A percentile compares a stretch with the other conserved stretches of the same genome.
These are phyloP conservation scores for Penicillium crustosum DNA, from an alignment of 2,329 filamentous ascomycete species.

Conservation along the genomic window DNA sequence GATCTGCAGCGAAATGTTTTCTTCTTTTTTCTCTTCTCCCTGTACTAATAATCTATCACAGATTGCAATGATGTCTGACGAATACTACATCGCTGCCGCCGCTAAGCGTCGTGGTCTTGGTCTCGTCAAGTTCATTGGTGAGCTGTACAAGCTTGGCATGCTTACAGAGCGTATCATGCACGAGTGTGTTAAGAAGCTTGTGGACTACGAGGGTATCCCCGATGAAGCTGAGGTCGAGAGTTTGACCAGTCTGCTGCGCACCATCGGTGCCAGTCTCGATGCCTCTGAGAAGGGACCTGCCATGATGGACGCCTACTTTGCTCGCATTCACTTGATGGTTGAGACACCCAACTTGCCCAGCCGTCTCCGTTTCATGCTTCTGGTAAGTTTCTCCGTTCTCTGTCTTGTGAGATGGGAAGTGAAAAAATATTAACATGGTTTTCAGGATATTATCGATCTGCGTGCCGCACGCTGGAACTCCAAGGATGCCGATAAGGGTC, in stretches of 20 bases:
- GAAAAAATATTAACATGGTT: constrained; percentile 9
- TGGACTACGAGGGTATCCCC: constrained; percentile 89
- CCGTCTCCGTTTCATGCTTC: constrained; percentile 91
- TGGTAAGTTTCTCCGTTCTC: constrained; percentile 50
- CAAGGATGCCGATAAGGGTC: constrained; percentile 89
- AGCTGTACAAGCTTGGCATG: constrained; percentile 98
- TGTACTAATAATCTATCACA: constrained; percentile 4
- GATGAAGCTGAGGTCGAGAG: constrained; percentile 97
- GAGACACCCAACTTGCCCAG: constrained; percentile 78
- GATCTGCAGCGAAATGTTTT: background rate
- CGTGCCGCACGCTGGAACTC: constrained; percentile 75
- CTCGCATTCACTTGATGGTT: constrained; percentile 78
- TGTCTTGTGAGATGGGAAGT: background rate
- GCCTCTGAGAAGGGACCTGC: constrained; percentile 75
- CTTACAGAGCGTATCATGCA: constrained; percentile 99
- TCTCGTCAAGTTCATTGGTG: constrained; percentile 98
- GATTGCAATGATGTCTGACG: constrained; percentile 82
- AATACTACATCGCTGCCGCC: constrained; percentile 91
- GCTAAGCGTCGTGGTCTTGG: constrained; percentile 96
- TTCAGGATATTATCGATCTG: constrained; percentile 77
- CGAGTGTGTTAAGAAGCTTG: constrained; percentile 94
- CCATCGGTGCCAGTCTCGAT: constrained; percentile 87
- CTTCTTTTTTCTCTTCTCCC: no score
- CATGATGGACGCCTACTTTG: constrained; percentile 93
- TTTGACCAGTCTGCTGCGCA: constrained; percentile 85